These are phyloP conservation scores for Rubia peregrina DNA, from an alignment of 305 asterid genomes.

Conservation along the genomic window DNA sequence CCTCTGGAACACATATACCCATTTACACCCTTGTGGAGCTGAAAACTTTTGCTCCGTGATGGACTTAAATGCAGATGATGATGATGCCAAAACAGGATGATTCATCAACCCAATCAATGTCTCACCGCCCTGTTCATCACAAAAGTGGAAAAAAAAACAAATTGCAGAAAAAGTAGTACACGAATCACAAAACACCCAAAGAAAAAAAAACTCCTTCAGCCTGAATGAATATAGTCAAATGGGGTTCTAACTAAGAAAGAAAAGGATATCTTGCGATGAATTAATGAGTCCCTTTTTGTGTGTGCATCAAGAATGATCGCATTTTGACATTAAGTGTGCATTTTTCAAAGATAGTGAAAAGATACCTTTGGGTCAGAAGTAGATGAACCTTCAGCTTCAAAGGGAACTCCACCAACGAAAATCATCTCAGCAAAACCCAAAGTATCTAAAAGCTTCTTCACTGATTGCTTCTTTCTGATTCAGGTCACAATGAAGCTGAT, in stretches of 20 bases:
- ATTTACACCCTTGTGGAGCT: slow-evolving; percentile 36
- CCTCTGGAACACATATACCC: slow-evolving; percentile 77
- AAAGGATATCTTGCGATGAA: neutral
- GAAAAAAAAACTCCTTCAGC: neutral
- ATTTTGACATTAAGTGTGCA: neutral
- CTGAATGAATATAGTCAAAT: neutral
- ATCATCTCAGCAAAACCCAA: neutral
- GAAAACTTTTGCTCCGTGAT: slow-evolving; percentile 52
- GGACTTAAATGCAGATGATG: slow-evolving; percentile 49
- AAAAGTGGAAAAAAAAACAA: neutral
- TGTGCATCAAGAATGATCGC: neutral
- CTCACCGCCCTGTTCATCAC: slow-evolving; percentile 44
- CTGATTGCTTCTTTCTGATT: neutral
- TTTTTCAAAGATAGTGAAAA: neutral
- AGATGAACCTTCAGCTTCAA: neutral
- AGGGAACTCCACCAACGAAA: neutral
- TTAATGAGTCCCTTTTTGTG: neutral
- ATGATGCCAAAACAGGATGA: slow-evolving; percentile 61
- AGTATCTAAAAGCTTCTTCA: neutral
- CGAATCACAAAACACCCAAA: neutral
- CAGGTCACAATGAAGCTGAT: neutral
- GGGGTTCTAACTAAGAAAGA: no score
- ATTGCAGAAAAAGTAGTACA: neutral
- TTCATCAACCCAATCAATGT: slow-evolving; percentile 56
- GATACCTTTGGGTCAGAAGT: neutral